Evolutionary conservation across 495 filamentous ascomycete genomes (phyloP), one percentile per base, ranked within the genome.

Genomic region (Penicillium taxi): DNA sequence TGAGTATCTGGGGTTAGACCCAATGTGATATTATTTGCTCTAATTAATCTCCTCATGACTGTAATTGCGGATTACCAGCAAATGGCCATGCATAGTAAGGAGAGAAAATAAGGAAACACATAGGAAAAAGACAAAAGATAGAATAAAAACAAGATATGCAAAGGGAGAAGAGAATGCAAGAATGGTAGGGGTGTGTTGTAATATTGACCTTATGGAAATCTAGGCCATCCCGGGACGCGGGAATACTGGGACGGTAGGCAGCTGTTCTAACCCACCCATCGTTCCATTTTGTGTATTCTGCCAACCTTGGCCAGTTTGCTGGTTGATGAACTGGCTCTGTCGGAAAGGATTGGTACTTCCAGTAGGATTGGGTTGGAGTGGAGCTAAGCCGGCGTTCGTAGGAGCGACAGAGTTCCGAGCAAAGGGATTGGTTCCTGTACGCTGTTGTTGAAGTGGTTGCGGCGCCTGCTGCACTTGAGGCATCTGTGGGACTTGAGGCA

Each of bases 261-360:
- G 35, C 38, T 84, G 77, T 59, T 94, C 67, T 37, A 90, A 61
- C 1, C 90, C 91, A 26, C 90, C 88, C 50, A 95, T 83, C 8
- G 89, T 91, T 4, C 84, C 78, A 58, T 84, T 76, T 25, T 63
- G 62, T 6, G 55, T 77, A 25, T 72, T 72, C 48, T 94, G 89
- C 85, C 91, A 95, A 9, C 84, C 82, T 55, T 81, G 71, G 0
- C 89, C 88, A 2, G 86, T 94, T 23, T 79, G 73, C 50, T 90
- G 84, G 48, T 93, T 88, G 22, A 91, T 79, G 47, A 94, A 93
- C 0, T 78, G 74, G 34, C 80, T 82, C 56, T 94, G 86, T 6
- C 90, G 75, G 75, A 96, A 96, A 1, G 90, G 90, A 56, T 96
- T 96, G 11, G 90, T 96, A 50, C 79, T 88, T 6, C 88, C 90